These are phyloP conservation scores for Ophiocordyceps camponoti-leonardi DNA, from an alignment of 2,329 filamentous ascomycete genomes.

Conservation along the genomic window DNA sequence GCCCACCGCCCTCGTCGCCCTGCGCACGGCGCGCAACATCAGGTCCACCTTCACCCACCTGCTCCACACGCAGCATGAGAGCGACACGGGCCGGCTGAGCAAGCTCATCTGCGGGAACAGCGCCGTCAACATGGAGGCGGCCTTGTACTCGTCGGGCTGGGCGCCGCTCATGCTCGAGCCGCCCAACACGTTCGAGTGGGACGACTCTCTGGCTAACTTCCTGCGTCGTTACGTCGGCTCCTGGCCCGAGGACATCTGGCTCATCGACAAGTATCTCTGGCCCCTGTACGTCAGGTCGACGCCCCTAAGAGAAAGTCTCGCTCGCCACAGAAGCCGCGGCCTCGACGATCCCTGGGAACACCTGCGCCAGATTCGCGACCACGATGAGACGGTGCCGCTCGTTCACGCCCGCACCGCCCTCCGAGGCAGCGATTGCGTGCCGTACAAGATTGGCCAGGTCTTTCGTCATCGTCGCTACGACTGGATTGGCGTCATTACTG, in stretches of 20 bases:
- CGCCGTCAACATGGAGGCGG: conserved; percentile 30
- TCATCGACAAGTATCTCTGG: conserved; percentile 48
- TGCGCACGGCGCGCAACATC: conserved; percentile 63
- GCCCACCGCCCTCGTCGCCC: conserved; percentile 46
- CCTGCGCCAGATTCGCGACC: conserved; percentile 20
- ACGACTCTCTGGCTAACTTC: conserved; percentile 46
- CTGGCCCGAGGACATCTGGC: conserved; percentile 47
- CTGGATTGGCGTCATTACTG: conserved; percentile 68
- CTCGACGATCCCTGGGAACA: conserved; percentile 14
- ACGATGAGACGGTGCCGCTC: conserved; percentile 23
- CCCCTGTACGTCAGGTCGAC: conserved; percentile 38
- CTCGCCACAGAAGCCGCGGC: conserved; percentile 9
- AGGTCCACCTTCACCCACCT: conserved; percentile 40
- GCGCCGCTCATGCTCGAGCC: conserved; percentile 40
- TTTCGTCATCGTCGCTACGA: conserved; percentile 69
- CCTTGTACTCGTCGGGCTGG: conserved; percentile 62
- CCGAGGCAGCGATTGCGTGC: conserved; percentile 8
- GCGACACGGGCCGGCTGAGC: conserved; percentile 9
- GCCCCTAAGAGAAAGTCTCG: conserved; percentile 11
- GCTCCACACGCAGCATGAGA: conserved; percentile 11
- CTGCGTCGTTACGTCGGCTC: conserved; percentile 24
- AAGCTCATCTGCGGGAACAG: conserved; percentile 18
- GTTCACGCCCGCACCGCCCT: conserved; percentile 13
- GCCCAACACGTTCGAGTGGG: conserved; percentile 30
- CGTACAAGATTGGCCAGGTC: conserved; percentile 61